These are phyloP conservation scores for Entophlyctis luteolus DNA, from an alignment of 192 early-diverging fungal species.

Conservation along the genomic window DNA sequence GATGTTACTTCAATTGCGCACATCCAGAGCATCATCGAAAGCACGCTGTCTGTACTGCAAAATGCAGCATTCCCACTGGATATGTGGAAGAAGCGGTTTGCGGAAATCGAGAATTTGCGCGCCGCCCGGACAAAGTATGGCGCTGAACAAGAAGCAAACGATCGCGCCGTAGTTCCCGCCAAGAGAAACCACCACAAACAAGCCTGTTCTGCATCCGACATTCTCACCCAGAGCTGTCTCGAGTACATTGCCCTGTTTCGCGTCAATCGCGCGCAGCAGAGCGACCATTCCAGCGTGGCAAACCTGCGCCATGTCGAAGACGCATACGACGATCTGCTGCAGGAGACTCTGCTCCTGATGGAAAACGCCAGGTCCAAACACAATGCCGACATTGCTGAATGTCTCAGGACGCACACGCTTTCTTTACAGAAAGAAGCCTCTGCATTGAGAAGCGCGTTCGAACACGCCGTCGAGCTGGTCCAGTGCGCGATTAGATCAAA, in stretches of 20 bases:
- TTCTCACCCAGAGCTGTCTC: slow-evolving; percentile 20
- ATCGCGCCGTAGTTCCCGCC: neutral
- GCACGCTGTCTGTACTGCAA: slow-evolving; percentile 2
- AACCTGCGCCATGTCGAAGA: slow-evolving; percentile 20
- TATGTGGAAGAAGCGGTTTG: slow-evolving; percentile 19
- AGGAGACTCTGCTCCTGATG: slow-evolving; percentile 25
- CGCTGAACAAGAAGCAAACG: neutral
- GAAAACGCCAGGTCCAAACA: neutral
- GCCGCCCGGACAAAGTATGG: neutral
- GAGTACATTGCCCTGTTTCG: slow-evolving; percentile 29
- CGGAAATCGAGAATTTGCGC: too few species aligned
- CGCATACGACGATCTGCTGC: slow-evolving; percentile 2
- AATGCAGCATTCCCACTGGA: slow-evolving; percentile 19
- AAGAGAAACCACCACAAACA: neutral
- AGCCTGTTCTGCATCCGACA: neutral
- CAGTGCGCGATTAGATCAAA: slow-evolving; percentile 8
- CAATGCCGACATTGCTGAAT: slow-evolving; percentile 16
- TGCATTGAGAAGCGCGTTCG: neutral
- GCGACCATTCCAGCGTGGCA: neutral
- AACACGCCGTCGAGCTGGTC: neutral
- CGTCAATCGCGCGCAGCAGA: slow-evolving; percentile 22
- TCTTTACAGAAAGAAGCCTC: neutral
- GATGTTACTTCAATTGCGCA: slow-evolving; percentile 8
- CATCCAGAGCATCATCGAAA: slow-evolving; percentile 7
- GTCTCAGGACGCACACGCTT: neutral